phyloP scores from a whole-genome alignment of 1,284 basidiomycete genomes.

The Uromyces viciae-fabae region DNA sequence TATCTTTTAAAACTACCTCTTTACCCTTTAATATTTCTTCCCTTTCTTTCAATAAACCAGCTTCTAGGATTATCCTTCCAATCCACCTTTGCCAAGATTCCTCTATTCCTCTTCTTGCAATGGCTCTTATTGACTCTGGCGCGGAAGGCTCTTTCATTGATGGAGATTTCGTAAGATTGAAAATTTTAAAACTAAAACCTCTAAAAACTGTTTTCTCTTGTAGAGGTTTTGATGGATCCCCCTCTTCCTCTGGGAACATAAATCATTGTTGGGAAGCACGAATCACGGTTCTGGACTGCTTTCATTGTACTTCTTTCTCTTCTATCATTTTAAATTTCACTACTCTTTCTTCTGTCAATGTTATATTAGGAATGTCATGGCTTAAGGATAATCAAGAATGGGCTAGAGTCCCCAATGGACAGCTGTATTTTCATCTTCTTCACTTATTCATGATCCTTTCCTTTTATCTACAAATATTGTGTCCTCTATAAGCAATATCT shows the following conservation, averaged over 20 bases:
- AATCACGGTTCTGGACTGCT: neutral
- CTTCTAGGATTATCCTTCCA: neutral
- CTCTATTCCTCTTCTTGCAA: neutral
- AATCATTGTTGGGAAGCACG: neutral
- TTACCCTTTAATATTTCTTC: neutral
- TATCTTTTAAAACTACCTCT: neutral
- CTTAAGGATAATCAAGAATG: neutral
- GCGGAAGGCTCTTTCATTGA: constrained; percentile 19
- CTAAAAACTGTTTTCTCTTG: neutral
- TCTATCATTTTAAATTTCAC: neutral
- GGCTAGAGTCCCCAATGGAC: neutral
- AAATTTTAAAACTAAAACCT: neutral
- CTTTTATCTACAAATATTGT: neutral
- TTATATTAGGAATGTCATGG: constrained; percentile 21
- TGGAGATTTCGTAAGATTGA: neutral
- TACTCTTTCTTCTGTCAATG: neutral
- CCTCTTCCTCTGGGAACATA: neutral
- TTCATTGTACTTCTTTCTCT: neutral
- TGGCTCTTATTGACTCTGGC: constrained; percentile 11
- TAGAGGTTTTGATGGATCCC: constrained; percentile 6
- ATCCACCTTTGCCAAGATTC: neutral
- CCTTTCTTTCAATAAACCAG: neutral
- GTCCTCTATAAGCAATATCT: neutral
- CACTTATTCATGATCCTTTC: neutral
- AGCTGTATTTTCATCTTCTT: neutral